Evolutionary conservation across 495 filamentous ascomycete genomes (phyloP), one percentile per base, ranked within the genome.

Genomic region (Ascodesmis nigricans): DNA sequence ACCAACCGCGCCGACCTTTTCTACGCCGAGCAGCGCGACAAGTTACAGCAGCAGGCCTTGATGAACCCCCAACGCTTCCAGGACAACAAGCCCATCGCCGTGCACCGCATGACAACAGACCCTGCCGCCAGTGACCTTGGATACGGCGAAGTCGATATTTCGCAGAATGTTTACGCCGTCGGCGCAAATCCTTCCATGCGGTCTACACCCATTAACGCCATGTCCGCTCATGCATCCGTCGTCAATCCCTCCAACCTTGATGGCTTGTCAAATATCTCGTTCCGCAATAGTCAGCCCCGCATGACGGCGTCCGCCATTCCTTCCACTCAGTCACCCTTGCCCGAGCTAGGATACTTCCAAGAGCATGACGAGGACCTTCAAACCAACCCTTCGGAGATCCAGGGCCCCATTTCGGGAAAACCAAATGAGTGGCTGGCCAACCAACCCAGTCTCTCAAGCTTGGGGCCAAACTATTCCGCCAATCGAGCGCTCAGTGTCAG

Each of bases 361-460:
- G 68, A 74, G 8, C 64, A 72, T 20, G 71, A 73, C 30, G 46
- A 60, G 17, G 77, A 81, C 29, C 64, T 80, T 17, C 71, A 62
- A 35, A 83, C 77, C 32, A 82, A 82, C 48, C 77, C 77, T 15
- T 79, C 77, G 1, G 65, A 73, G 40, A 74, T 80, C 23, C 63
- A 73, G 40, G 75, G 74, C 1, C 71, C 75, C 4, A 65, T 69
- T 44, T n/a, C n/a, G n/a, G 47, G 48, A 6, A 36, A 40, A 21
- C 23, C 26, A 15, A 35, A 33, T 26, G 35, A 44, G 16, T 33
- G 48, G 35, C 27, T 52, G 49, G 49, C 34, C 45, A 21, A 46
- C 37, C 19, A 19, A 32, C 17, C 23, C 37, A 21, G 18, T 21
- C 10, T 10, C 32, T 35, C 32, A 35, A 36, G 29, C 31, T 17